Percentiles rank a stretch among this genome's conserved stretches.
Evolutionary conservation across 2,329 filamentous ascomycete species (phyloP).

Genomic region (Cytospora chrysosperma): DNA sequence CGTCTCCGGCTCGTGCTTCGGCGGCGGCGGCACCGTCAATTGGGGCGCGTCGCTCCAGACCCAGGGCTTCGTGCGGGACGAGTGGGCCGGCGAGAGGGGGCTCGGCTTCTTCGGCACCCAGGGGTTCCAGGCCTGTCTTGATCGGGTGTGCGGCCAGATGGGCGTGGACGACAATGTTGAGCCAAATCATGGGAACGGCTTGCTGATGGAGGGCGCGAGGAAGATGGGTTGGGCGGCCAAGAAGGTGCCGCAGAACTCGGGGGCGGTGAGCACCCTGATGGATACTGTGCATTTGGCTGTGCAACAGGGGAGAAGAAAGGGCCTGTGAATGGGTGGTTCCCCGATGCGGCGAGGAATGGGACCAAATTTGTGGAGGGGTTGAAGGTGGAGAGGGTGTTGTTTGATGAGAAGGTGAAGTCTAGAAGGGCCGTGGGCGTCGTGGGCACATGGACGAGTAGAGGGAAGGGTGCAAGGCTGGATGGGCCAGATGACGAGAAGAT

Average conservation of each 20-base stretch:
- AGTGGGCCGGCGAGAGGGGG: constrained; percentile 68
- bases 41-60: constrained; percentile 67
- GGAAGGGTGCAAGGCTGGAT: constrained; percentile 44
- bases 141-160: constrained; percentile 73
- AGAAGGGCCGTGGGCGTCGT: constrained; percentile 65
- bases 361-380: constrained; percentile 80
- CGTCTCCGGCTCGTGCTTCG: constrained; percentile 71
- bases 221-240: constrained; percentile 70
- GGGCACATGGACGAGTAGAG: constrained; percentile 71
- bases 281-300: constrained; percentile 56
- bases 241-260: constrained; percentile 74
- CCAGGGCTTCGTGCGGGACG: constrained; percentile 70
- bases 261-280: constrained; percentile 70
- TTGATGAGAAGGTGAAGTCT: constrained; percentile 51
- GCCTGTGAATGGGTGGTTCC: constrained; percentile 69
- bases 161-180: constrained; percentile 68
- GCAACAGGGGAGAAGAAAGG: constrained; percentile 73
- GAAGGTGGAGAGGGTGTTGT: constrained; percentile 65
- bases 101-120: constrained; percentile 69
- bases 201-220: constrained; percentile 68
- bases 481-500: constrained; percentile 40
- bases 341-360: constrained; percentile 71
- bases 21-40: constrained; percentile 81
- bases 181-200: constrained; percentile 68
- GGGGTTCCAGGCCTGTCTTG: constrained; percentile 71